Conservation (phyloP, 768 basidiomycete species). For the Pleurotus platypus region DNA sequence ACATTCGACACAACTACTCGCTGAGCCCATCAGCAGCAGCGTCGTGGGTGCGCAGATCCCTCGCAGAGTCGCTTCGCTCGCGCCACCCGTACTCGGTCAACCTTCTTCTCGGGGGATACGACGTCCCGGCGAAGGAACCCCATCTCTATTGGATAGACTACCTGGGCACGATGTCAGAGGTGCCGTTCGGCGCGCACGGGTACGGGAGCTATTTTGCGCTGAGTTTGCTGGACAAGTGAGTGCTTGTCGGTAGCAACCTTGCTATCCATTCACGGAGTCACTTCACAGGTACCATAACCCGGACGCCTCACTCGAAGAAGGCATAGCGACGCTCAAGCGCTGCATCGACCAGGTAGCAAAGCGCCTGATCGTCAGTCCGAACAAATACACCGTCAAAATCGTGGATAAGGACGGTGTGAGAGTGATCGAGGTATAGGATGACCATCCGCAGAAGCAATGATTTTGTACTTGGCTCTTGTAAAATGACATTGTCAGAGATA, state of each 20-base stretch:
- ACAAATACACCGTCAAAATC: slow-evolving; percentile 83
- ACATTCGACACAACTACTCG: slow-evolving; percentile 89
- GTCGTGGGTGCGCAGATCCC: slow-evolving; percentile 88
- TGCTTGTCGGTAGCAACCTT: too few species aligned
- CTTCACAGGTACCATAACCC: slow-evolving; percentile 92
- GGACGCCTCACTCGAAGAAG: slow-evolving; percentile 80
- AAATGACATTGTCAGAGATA: slow-evolving; percentile 16
- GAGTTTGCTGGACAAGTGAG: slow-evolving; percentile 86
- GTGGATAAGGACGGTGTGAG: slow-evolving; percentile 91
- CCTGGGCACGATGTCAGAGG: slow-evolving; percentile 82
- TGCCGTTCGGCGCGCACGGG: slow-evolving; percentile 94
- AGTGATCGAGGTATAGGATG: slow-evolving; percentile 63
- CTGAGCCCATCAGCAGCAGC: slow-evolving; percentile 90
- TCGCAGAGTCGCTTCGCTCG: slow-evolving; percentile 88
- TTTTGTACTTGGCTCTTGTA: slow-evolving; percentile 42
- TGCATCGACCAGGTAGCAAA: slow-evolving; percentile 89
- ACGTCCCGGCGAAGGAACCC: slow-evolving; percentile 68
- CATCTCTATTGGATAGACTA: slow-evolving; percentile 96
- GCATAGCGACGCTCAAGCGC: slow-evolving; percentile 75
- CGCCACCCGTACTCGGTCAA: slow-evolving; percentile 89
- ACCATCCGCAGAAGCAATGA: slow-evolving; percentile 8
- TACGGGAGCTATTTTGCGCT: slow-evolving; percentile 92
- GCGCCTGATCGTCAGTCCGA: slow-evolving; percentile 75
- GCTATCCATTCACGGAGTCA: too few species aligned
- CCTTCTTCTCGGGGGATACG: slow-evolving; percentile 89